These are phyloP conservation scores for Furcasterigmium sp. DNA, from an alignment of 2,329 filamentous ascomycete genomes.

Conservation along the genomic window DNA sequence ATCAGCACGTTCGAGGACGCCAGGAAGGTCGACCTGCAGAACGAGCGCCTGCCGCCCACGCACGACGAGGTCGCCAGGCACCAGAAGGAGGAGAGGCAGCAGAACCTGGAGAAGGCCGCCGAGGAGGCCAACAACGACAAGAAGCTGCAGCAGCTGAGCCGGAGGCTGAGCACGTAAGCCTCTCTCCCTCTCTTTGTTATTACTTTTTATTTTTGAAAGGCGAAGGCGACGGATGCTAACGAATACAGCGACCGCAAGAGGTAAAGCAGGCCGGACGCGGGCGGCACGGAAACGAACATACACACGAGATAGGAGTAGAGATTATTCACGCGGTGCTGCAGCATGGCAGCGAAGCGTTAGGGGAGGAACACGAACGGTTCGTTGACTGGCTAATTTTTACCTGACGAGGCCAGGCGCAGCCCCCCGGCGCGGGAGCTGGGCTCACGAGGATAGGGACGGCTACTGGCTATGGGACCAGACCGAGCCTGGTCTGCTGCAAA, in stretches of 20 bases:
- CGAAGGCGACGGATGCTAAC: neutral
- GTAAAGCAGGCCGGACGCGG: neutral
- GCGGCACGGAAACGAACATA: too few relatives aligned
- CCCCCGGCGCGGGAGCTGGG: too few relatives aligned
- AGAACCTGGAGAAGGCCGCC: conserved; percentile 79
- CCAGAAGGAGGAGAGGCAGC: conserved; percentile 73
- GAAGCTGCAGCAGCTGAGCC: conserved; percentile 77
- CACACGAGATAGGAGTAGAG: too few relatives aligned
- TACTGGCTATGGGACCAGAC: too few relatives aligned
- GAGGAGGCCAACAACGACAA: conserved; percentile 89
- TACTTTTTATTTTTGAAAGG: neutral
- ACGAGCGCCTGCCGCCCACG: conserved; percentile 87
- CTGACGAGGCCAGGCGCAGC: too few relatives aligned
- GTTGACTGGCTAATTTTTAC: too few relatives aligned
- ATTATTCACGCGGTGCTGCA: too few relatives aligned
- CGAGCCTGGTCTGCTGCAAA: too few relatives aligned
- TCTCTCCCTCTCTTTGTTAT: neutral
- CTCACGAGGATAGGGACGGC: too few relatives aligned
- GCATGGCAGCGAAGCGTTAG: too few relatives aligned
- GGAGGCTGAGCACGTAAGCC: conserved; percentile 95
- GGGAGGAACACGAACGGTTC: too few relatives aligned
- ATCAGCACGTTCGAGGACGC: conserved; percentile 97
- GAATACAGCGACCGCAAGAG: conserved; percentile 2
- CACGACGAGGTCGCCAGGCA: conserved; percentile 86
- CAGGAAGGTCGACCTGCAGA: conserved; percentile 92